phyloP scores from a whole-genome alignment of 2,329 filamentous ascomycete species.

The Diplocarpon rosae region DNA sequence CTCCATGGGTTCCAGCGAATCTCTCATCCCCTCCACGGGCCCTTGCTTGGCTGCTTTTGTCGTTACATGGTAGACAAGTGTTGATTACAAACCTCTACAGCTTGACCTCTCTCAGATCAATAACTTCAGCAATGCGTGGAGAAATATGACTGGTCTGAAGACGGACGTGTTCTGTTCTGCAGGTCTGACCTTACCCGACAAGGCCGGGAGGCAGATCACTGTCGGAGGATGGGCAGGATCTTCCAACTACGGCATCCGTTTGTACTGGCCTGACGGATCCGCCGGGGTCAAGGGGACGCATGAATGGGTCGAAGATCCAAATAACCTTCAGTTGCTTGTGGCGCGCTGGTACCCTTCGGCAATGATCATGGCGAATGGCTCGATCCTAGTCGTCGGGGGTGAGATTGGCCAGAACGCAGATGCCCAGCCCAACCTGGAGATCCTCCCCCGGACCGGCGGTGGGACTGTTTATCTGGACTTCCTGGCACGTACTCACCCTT shows the following conservation, averaged over 20 bases:
- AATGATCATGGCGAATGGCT: conserved; percentile 55
- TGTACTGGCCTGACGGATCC: conserved; percentile 50
- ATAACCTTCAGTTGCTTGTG: conserved; percentile 41
- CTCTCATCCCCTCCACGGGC: too few species aligned
- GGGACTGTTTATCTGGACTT: conserved; percentile 45
- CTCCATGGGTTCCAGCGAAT: too few species aligned
- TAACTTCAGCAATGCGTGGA: conserved; percentile 45
- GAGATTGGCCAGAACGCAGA: conserved; percentile 51
- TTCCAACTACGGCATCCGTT: conserved; percentile 48
- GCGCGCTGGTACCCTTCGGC: conserved; percentile 56
- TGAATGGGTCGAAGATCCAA: conserved; percentile 52
- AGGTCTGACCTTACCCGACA: conserved; percentile 52
- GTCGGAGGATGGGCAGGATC: conserved; percentile 57
- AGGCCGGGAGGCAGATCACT: conserved; percentile 51
- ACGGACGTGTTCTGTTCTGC: conserved; percentile 60
- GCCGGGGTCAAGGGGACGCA: conserved; percentile 46
- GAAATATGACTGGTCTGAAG: conserved; percentile 45
- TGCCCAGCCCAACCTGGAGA: conserved; percentile 50
- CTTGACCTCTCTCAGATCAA: conserved; percentile 44
- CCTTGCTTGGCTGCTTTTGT: too few species aligned
- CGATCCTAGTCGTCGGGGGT: conserved; percentile 54
- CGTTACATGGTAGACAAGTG: too few species aligned
- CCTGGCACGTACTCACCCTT: conserved; percentile 51
- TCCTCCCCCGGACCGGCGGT: conserved; percentile 42
- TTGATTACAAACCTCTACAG: too few species aligned